Base-by-base conservation (phyloP, 2,329 filamentous ascomycete genomes). In the Parastagonospora nodorum region DNA sequence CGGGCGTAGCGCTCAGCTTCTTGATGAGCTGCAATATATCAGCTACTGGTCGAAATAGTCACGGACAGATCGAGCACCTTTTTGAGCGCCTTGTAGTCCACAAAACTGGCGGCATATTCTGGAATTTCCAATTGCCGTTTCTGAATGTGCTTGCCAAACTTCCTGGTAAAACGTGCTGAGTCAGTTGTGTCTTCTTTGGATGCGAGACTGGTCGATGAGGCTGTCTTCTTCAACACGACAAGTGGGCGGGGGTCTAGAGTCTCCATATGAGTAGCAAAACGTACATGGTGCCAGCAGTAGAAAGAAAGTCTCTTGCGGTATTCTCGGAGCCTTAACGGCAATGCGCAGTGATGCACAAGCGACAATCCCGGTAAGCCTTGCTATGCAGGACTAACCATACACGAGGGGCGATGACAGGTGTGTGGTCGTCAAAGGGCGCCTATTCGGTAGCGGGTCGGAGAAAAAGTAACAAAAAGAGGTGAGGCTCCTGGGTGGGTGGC, bases 131-230 rank as follows among this genome's bases (percentile, higher is more conserved):
- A 90, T 83, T 99, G 94, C 74, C 92, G 88, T 82, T 96, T 96
- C 81, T 97, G 94, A 64, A 99, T 96, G 75, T 97, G 91, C 82
- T 99, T 99, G 76, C 94, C 94, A 81, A 99, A 99, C 85, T 99
- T 99, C 94, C 93, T 99, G 57, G 63, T 67, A 51, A 73, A 73
- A 50, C 67, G 69, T 35, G 66, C 59, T 46, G 64, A 65, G 68
- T 73, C 69, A 73, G 71, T 72, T 30, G 64, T 65, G 44, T 73
- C 68, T 46, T 71, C 68, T 58, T 73, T 71, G 50, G 68, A 68
- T 15, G 67, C 64, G 38, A 73, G 60, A 58, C 67, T 72, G 38
- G 64, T 71, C 15, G 65, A 65, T n/a, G 68, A 72, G 46, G 63
- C 58, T 42, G 63, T 64, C 63, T 72, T 73, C 49, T 58, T 66